Evolutionary conservation across 108 stramenopile genomes (phyloP).

Genomic region (Bacterosira constricta): DNA sequence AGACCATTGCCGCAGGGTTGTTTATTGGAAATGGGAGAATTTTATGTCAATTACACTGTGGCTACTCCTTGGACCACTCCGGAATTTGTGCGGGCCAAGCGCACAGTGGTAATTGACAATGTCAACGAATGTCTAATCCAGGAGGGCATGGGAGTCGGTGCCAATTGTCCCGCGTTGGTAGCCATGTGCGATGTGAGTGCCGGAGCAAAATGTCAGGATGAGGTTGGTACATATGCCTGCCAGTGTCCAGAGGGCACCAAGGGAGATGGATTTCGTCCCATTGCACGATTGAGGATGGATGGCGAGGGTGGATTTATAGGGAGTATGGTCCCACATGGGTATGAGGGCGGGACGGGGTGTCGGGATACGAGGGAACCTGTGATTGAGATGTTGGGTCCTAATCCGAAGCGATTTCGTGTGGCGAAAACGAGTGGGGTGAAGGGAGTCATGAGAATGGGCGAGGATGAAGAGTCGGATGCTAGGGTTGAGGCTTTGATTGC

Average conservation of each 20-base stretch:
- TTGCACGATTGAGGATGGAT: slow-evolving; percentile 31
- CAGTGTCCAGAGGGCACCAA: slow-evolving; percentile 79
- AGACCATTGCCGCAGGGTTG: slow-evolving; percentile 84
- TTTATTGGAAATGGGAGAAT: slow-evolving; percentile 79
- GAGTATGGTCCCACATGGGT: slow-evolving; percentile 57
- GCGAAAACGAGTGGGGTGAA: slow-evolving; percentile 65
- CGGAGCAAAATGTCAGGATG: slow-evolving; percentile 84
- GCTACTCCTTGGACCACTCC: slow-evolving; percentile 89
- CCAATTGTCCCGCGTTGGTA: slow-evolving; percentile 68
- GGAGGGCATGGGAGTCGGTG: slow-evolving; percentile 45
- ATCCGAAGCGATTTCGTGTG: slow-evolving; percentile 81
- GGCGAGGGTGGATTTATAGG: slow-evolving; percentile 37
- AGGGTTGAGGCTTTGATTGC: slow-evolving; percentile 36
- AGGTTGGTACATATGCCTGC: slow-evolving; percentile 87
- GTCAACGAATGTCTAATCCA: slow-evolving; percentile 83
- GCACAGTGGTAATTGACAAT: slow-evolving; percentile 88
- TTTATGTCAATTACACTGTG: slow-evolving; percentile 92
- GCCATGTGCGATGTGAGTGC: slow-evolving; percentile 81
- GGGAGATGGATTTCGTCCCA: slow-evolving; percentile 85
- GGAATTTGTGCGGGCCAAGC: slow-evolving; percentile 61
- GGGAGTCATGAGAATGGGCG: slow-evolving; percentile 55
- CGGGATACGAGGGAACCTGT: slow-evolving; percentile 81
- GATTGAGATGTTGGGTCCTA: slow-evolving; percentile 75
- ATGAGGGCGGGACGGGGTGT: slow-evolving; percentile 88
- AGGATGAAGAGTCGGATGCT: slow-evolving; percentile 18